These are phyloP conservation scores for Pseudogymnoascus sp. DNA, from an alignment of 2,329 filamentous ascomycete species.

Conservation along the genomic window DNA sequence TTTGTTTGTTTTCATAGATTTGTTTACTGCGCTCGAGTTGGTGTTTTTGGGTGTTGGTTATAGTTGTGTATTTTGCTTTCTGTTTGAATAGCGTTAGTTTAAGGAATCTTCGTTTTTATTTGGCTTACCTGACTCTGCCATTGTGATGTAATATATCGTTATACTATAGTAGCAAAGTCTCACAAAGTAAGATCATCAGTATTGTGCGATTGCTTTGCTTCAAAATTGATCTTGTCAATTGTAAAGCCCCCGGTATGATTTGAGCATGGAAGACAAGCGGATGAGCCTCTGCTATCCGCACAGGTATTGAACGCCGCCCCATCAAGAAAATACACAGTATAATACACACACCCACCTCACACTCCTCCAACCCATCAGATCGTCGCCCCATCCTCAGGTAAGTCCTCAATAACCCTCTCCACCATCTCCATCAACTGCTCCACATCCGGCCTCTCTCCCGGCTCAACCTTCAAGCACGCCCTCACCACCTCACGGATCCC, in stretches of 20 bases:
- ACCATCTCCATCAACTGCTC: conserved; percentile 75
- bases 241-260: background rate
- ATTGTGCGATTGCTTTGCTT: background rate
- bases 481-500: conserved; percentile 81
- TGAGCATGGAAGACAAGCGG: background rate
- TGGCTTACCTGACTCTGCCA: background rate
- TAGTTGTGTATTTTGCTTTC: background rate
- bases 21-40: background rate
- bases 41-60: background rate
- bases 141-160: background rate
- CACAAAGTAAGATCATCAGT: background rate
- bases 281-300: background rate
- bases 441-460: conserved; percentile 79
- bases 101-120: background rate
- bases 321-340: conserved; percentile 9
- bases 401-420: conserved; percentile 60
- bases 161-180: background rate
- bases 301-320: conserved; percentile 2
- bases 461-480: conserved; percentile 80
- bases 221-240: background rate
- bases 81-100: background rate
- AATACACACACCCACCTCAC: background rate
- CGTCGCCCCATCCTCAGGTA: conserved; percentile 53
- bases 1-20: background rate
- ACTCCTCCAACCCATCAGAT: background rate